A percentile compares a stretch with the other conserved stretches of the same genome.
phyloP scores from a whole-genome alignment of 2,329 filamentous ascomycete species.

The Calonectria naviculata region DNA sequence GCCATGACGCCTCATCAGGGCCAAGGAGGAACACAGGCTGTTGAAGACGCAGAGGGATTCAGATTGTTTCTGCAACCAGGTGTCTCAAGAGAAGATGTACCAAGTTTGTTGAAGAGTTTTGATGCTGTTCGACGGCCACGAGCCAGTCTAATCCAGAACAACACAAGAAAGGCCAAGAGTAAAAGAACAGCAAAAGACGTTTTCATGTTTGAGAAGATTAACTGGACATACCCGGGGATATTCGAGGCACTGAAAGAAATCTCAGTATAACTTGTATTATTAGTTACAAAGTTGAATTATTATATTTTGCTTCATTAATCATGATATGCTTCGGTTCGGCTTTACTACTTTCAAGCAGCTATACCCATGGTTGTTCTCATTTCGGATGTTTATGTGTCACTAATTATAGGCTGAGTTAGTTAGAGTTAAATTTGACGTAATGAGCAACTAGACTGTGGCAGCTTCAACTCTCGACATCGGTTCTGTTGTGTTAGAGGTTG shows the following conservation, averaged over 20 bases:
- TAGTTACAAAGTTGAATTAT: no score
- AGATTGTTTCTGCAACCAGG: neutral
- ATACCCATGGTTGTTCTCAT: no score
- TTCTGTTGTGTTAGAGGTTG: no score
- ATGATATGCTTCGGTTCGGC: no score
- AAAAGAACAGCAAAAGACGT: neutral
- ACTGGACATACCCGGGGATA: neutral
- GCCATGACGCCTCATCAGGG: neutral
- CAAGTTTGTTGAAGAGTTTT: neutral
- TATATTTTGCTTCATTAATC: no score
- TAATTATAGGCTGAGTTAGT: no score
- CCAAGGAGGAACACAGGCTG: neutral
- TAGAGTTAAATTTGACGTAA: no score
- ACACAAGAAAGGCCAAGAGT: neutral
- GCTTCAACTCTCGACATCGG: no score
- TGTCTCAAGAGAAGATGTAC: neutral
- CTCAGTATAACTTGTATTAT: no score
- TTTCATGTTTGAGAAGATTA: neutral
- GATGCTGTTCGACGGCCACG: neutral
- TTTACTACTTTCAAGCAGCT: no score
- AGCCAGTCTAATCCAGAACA: neutral
- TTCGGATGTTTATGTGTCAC: no score
- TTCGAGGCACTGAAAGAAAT: neutral
- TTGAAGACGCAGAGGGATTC: neutral
- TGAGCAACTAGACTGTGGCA: no score